phyloP scores from a whole-genome alignment of 257 asterid genomes.

The Scutellaria barbata region DNA sequence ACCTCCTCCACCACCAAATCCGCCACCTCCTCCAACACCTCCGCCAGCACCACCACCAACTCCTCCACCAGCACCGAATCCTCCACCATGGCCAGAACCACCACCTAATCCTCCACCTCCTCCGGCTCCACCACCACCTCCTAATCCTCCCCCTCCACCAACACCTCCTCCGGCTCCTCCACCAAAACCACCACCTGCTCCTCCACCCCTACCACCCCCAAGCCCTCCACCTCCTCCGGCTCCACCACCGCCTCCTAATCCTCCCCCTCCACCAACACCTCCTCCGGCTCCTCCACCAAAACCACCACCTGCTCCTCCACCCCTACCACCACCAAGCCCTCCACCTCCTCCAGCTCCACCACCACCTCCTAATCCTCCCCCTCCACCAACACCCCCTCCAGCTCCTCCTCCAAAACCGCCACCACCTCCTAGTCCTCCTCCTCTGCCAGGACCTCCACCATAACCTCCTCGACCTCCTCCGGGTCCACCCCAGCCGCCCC shows the following conservation, averaged over 20 bases:
- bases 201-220: constrained; percentile 28
- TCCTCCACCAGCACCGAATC: constrained; percentile 39
- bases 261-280: constrained; percentile 38
- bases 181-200: constrained; percentile 26
- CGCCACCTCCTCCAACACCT: constrained; percentile 40
- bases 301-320: constrained; percentile 37
- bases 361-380: constrained; percentile 35
- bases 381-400: constrained; percentile 38
- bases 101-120: constrained; percentile 39
- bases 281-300: constrained; percentile 37
- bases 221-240: constrained; percentile 31
- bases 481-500: constrained; percentile 44
- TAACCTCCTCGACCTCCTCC: constrained; percentile 40
- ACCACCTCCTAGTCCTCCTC: constrained; percentile 37
- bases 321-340: constrained; percentile 32
- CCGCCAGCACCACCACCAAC: constrained; percentile 40
- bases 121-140: constrained; percentile 19
- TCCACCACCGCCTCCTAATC: constrained; percentile 37
- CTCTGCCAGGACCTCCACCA: constrained; percentile 30
- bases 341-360: constrained; percentile 32
- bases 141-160: constrained; percentile 34
- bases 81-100: constrained; percentile 35
- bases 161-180: constrained; percentile 34
- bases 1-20: constrained; percentile 38
- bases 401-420: constrained; percentile 34